phyloP scores from a whole-genome alignment of 2,329 filamentous ascomycete genomes.

The Aspergillus felis region DNA sequence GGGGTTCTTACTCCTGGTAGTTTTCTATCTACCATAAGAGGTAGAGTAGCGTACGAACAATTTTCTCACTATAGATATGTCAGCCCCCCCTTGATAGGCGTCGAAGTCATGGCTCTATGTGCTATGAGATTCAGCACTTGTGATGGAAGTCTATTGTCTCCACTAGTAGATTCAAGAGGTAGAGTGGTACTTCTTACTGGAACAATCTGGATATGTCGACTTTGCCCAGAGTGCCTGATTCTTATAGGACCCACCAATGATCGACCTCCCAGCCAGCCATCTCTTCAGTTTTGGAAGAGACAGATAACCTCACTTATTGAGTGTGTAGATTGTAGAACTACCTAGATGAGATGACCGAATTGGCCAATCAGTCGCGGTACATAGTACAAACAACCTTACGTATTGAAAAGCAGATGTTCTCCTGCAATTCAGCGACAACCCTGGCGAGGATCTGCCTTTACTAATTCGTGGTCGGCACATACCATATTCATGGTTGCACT shows the following conservation, averaged over 20 bases:
- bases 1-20: neutral
- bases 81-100: neutral
- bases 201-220: neutral
- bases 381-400: neutral
- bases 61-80: neutral
- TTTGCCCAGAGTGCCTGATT: conserved; percentile 5
- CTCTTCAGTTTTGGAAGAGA: neutral
- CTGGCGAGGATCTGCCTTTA: neutral
- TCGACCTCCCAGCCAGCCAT: conserved; percentile 11
- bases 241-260: conserved; percentile 13
- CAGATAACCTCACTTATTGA: neutral
- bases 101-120: neutral
- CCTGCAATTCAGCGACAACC: neutral
- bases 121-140: neutral
- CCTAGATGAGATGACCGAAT: too few relatives aligned
- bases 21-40: neutral
- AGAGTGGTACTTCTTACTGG: neutral
- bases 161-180: too few relatives aligned
- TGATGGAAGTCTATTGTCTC: too few relatives aligned
- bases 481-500: neutral
- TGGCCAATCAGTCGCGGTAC: neutral
- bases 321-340: neutral
- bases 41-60: neutral
- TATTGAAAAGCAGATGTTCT: neutral
- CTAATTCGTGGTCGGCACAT: neutral